Percentiles rank a stretch among this genome's conserved stretches.
phyloP scores from a whole-genome alignment of 495 filamentous ascomycete species.

The Patellaria atrata region DNA sequence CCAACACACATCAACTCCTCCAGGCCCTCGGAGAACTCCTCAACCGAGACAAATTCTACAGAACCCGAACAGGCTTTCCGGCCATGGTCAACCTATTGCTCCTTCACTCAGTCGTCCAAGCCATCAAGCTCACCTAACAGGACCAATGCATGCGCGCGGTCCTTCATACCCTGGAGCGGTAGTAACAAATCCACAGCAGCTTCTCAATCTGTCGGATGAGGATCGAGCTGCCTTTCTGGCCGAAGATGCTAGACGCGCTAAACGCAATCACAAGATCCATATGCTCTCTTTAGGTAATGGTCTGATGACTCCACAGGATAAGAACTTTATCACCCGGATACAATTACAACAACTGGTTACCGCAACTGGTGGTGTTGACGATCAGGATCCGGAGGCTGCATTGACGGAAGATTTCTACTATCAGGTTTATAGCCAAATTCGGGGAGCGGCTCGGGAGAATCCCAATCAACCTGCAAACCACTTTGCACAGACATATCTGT shows the following conservation, averaged over 20 bases:
- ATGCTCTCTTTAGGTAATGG: constrained; percentile 88
- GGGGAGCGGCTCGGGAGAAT: constrained; percentile 69
- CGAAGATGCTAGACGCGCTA: constrained; percentile 88
- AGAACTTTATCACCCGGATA: constrained; percentile 97
- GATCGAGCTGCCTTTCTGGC: constrained; percentile 63
- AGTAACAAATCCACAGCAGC: constrained; percentile 58
- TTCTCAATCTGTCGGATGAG: constrained; percentile 63
- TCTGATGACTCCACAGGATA: constrained; percentile 97
- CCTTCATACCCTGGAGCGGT: constrained; percentile 31
- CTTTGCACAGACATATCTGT: constrained; percentile 95
- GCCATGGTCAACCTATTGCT: constrained; percentile 22
- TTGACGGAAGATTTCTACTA: constrained; percentile 95
- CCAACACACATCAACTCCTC: constrained; percentile 14
- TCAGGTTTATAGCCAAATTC: constrained; percentile 88
- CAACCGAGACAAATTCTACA: constrained; percentile 36
- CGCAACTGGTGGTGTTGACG: constrained; percentile 72
- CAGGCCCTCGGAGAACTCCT: constrained; percentile 29
- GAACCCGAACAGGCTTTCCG: constrained; percentile 32
- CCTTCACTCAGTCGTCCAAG: constrained; percentile 19
- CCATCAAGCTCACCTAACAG: constrained; percentile 11
- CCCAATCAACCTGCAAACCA: constrained; percentile 84
- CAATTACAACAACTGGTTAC: constrained; percentile 92
- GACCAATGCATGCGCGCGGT: constrained; percentile 22
- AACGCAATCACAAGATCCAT: constrained; percentile 97
- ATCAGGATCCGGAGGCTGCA: constrained; percentile 62